These are phyloP conservation scores for Aspergillus sp. DNA, from an alignment of 2,329 filamentous ascomycete species.

Conservation along the genomic window DNA sequence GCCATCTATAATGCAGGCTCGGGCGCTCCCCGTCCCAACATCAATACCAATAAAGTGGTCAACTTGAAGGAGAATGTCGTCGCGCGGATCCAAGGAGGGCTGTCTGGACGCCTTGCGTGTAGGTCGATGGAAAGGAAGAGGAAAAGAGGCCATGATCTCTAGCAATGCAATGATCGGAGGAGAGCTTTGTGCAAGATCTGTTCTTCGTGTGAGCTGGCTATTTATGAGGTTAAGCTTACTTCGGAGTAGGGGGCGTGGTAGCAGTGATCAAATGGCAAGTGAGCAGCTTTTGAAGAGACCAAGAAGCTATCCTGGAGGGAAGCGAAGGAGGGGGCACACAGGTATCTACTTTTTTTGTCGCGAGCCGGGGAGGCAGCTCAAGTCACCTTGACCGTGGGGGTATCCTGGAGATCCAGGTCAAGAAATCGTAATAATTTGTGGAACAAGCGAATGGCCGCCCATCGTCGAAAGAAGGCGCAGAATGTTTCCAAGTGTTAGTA, in stretches of 20 bases:
- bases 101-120: constrained; percentile 41
- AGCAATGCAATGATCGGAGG: neutral
- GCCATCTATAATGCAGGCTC: constrained; percentile 92
- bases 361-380: neutral
- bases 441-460: neutral
- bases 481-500: no score
- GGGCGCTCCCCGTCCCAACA: constrained; percentile 92
- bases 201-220: neutral
- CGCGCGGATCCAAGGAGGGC: constrained; percentile 53
- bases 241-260: neutral
- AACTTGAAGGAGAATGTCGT: constrained; percentile 60
- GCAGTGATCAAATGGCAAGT: neutral
- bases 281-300: no score
- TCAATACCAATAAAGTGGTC: constrained; percentile 84
- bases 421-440: neutral
- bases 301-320: no score
- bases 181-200: neutral
- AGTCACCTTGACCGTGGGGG: neutral
- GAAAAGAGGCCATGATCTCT: constrained; percentile 33
- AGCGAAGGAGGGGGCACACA: neutral
- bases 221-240: neutral
- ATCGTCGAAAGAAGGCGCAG: neutral
- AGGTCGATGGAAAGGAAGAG: constrained; percentile 37
- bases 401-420: neutral
- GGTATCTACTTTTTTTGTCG: neutral